These are phyloP conservation scores for Pichia heedii DNA, from an alignment of 805 yeast species.

Conservation along the genomic window DNA sequence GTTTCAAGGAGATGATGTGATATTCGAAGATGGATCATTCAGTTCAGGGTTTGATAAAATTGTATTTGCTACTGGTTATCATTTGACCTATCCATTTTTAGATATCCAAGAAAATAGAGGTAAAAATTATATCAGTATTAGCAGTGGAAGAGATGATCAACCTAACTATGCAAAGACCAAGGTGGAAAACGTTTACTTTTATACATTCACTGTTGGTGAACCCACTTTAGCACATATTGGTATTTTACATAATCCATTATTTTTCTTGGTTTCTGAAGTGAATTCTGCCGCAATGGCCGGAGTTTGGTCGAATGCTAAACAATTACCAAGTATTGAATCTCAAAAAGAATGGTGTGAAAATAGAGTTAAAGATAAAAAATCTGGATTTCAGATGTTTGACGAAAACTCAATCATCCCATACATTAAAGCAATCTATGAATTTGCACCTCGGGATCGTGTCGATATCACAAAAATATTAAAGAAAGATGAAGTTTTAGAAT, in stretches of 20 bases:
- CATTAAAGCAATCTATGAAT: constrained; percentile 6
- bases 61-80: constrained; percentile 43
- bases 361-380: constrained; percentile 9
- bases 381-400: constrained; percentile 12
- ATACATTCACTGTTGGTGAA: constrained; percentile 33
- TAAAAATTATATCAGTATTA: constrained; percentile 13
- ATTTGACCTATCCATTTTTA: constrained; percentile 34
- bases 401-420: constrained; percentile 10
- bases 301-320: constrained; percentile 36
- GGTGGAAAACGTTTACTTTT: constrained; percentile 16
- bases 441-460: constrained; percentile 9
- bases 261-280: constrained; percentile 42
- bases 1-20: constrained; percentile 21
- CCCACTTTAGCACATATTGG: constrained; percentile 36
- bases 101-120: constrained; percentile 19
- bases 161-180: constrained; percentile 11
- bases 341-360: constrained; percentile 14
- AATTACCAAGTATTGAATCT: constrained; percentile 29
- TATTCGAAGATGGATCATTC: constrained; percentile 27
- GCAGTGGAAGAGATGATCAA: constrained; percentile 28
- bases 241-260: constrained; percentile 32
- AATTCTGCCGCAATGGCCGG: constrained; percentile 46
- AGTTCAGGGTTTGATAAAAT: constrained; percentile 29
- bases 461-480: constrained; percentile 4
- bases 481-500: constrained; percentile 1